Base-by-base conservation (phyloP, 176 grass and related monocot species). In the sorghum (Sorghum bicolor) region DNA sequence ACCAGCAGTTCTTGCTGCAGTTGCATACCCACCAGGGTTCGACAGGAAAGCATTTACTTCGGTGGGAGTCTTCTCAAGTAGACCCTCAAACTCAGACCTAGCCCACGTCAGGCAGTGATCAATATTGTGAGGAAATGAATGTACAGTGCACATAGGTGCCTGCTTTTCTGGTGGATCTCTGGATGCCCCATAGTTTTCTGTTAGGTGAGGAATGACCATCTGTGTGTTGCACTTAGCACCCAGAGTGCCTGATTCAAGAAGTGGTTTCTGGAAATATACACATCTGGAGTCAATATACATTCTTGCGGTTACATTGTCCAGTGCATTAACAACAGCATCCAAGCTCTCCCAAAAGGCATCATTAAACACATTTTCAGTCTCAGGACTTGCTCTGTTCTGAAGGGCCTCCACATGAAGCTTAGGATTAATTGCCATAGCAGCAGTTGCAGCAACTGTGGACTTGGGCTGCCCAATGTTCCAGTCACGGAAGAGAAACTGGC, bases 171-270 rank as follows among this genome's bases (percentile, higher is more conserved):
- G 95, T 87, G 95, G 95, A 77, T 97, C 92, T 84, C 95, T 97
- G 43, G 95, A 94, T 28, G 95, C 95, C 47, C 95, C 95, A 84
- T 94, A 97, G 82, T 97, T 97, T 83, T 97, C 95, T 66, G 90
- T 97, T 61, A 94, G 75, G 85, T 94, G 90, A 72, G 95, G 95
- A 75, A 97, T 94, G 81, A 97, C 95, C 95, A 92, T 90, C 84
- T 97, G 92, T 81, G 95, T 97, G 63, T 97, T 97, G 72, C 95
- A 97, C 85, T 97, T 97, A 36, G 95, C 90, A 83, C 95, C 95
- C 66, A 97, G 72, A 72, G 92, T 97, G n/a, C 95, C 92, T 14
- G 95, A 94, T 81, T 97, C 92, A 85, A 97, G 81, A 80, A 97
- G 95, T 65, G 95, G 86, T 64, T 92, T 94, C 77, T 97, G 92